phyloP scores from a whole-genome alignment of 192 early-diverging fungal genomes.

The Coemansia sp. region DNA sequence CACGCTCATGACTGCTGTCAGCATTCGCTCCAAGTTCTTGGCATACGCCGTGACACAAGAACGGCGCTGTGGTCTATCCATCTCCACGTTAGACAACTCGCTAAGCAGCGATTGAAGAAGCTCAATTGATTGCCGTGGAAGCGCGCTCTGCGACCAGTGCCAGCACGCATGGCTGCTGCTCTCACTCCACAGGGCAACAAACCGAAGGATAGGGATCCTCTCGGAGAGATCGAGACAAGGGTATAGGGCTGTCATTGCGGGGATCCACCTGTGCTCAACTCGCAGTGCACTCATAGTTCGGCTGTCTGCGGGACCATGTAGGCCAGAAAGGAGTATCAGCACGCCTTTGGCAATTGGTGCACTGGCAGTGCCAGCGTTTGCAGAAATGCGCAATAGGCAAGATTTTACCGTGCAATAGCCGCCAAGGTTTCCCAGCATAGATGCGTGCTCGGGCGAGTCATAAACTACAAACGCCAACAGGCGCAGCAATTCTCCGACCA shows the following conservation, averaged over 20 bases:
- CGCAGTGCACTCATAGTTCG: conserved; percentile 6
- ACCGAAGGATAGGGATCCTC: conserved; percentile 14
- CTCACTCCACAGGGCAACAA: conserved; percentile 35
- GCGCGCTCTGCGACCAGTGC: conserved; percentile 34
- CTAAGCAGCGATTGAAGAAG: conserved; percentile 20
- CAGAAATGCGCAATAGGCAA: conserved; percentile 4
- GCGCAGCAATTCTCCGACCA: conserved; percentile 19
- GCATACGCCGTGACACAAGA: conserved; percentile 7
- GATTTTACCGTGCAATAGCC: conserved; percentile 17
- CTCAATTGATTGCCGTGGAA: conserved; percentile 31
- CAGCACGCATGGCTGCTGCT: conserved; percentile 17
- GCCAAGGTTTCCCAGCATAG: conserved; percentile 1
- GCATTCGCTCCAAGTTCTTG: conserved; percentile 15
- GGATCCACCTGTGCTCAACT: conserved; percentile 31
- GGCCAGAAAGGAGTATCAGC: conserved; percentile 29
- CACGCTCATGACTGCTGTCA: conserved; percentile 20
- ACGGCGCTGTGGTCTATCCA: background rate
- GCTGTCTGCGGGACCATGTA: conserved; percentile 1
- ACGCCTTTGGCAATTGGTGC: conserved; percentile 20
- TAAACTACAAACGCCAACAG: conserved; percentile 40
- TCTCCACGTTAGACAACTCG: background rate
- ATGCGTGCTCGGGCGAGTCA: background rate
- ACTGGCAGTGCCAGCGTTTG: background rate
- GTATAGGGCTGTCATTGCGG: conserved; percentile 11
- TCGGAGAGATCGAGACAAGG: conserved; percentile 9